phyloP scores from a whole-genome alignment of 345 rosid genomes.

The Hirschfeldia incana region DNA sequence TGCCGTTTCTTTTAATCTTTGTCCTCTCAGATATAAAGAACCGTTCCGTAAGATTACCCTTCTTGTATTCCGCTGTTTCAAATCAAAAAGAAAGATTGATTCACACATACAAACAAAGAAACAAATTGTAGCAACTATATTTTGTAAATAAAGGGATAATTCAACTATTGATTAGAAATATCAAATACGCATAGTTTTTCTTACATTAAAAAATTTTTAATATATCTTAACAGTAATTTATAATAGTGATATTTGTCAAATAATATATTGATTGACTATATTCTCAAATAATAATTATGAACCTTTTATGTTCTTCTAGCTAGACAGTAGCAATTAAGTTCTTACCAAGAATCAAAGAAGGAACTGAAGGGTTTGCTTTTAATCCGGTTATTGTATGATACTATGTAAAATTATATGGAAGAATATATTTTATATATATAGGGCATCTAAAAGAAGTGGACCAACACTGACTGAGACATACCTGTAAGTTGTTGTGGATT shows the following conservation, averaged over 20 bases:
- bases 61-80: slow-evolving; percentile 7
- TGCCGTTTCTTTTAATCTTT: background rate
- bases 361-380: background rate
- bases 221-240: too few relatives aligned
- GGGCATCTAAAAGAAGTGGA: background rate
- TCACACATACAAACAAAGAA: background rate
- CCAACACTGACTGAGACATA: background rate
- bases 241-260: too few relatives aligned
- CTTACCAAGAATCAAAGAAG: background rate
- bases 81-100: slow-evolving; percentile 6
- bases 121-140: background rate
- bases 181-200: too few relatives aligned
- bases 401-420: background rate
- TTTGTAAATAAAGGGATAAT: background rate
- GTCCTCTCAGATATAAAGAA: slow-evolving; percentile 8
- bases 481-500: slow-evolving; percentile 12
- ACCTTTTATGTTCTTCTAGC: background rate
- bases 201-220: too few relatives aligned
- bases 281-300: background rate
- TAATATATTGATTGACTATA: too few relatives aligned
- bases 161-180: background rate
- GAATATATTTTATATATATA: background rate
- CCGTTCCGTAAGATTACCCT: slow-evolving; percentile 23
- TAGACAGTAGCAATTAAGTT: background rate
- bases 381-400: background rate